Conservation (phyloP, 768 basidiomycete genomes). For the Xerocomellus intermedius region DNA sequence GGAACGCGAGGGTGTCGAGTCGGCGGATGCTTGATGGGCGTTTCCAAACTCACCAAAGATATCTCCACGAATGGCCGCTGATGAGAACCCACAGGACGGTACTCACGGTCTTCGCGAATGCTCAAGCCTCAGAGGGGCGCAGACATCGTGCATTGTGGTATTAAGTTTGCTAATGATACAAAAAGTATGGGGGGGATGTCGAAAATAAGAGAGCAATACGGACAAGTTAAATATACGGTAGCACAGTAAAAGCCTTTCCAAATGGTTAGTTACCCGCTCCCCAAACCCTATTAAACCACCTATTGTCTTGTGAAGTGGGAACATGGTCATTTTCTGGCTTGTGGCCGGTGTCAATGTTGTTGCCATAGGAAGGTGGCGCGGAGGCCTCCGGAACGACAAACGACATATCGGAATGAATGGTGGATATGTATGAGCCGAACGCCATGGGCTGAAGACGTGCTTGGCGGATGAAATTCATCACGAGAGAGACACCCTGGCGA, state of each 20-base stretch:
- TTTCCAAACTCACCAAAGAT: slow-evolving; percentile 3
- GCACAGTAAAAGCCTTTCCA: slow-evolving; percentile 5
- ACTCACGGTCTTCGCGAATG: slow-evolving; percentile 2
- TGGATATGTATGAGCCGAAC: slow-evolving; percentile 38
- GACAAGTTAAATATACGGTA: slow-evolving; percentile 18
- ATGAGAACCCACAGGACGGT: slow-evolving; percentile 6
- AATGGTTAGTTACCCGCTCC: slow-evolving; percentile 15
- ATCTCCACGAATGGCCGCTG: neutral
- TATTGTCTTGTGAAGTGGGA: slow-evolving; percentile 12
- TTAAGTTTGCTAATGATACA: slow-evolving; percentile 36
- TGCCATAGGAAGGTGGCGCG: slow-evolving; percentile 10
- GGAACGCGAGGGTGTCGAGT: neutral
- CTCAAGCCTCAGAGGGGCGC: slow-evolving; percentile 7
- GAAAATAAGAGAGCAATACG: slow-evolving; percentile 13
- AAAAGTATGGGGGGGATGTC: slow-evolving; percentile 15
- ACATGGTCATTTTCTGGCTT: slow-evolving; percentile 16
- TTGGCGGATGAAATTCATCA: slow-evolving; percentile 76
- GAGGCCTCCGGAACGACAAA: slow-evolving; percentile 24
- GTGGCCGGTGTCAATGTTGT: slow-evolving; percentile 13
- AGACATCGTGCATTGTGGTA: slow-evolving; percentile 16
- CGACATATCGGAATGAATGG: slow-evolving; percentile 34
- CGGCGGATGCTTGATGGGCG: neutral
- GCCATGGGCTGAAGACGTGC: slow-evolving; percentile 60
- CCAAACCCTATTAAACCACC: slow-evolving; percentile 30
- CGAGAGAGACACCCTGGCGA: slow-evolving; percentile 82